Evolutionary conservation across 2,329 filamentous ascomycete genomes (phyloP), one percentile per base, ranked within the genome.

Genomic region (Clonostachys byssicola): DNA sequence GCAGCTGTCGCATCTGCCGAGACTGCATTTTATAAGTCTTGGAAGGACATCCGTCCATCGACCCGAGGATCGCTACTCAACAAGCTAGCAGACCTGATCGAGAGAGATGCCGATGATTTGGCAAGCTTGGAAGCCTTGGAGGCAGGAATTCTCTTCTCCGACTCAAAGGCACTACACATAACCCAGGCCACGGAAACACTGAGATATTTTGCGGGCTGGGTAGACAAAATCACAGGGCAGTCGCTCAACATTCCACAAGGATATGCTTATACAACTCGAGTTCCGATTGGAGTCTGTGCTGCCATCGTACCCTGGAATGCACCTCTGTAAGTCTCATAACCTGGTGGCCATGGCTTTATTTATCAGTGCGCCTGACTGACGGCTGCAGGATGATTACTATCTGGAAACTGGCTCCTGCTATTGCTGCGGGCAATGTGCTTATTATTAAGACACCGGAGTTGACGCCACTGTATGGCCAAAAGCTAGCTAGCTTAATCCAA

Each of bases 61-160:
- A 83, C 86, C 33, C 81, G 88, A 34, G 88, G 86, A 38, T 75
- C 75, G 34, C 64, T 92, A 46, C 77, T 94, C 73, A 76, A 75
- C 61, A 88, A 83, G 60, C 78, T 94, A 12, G 83, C 85, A 10
- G 78, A 87, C 44, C 71, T 94, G 20, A 71, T 91, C 20, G 83
- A 88, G 52, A 63, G 83, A 59, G 74, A 92, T 60, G 74, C 72
- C 33, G 70, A 72, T 34, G 47, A 56, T 1, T 58, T 77, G 5
- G 72, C 72, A 5, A 73, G 73, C 2, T 63, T 76, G 8, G 89
- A 95, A 66, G 88, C 89, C 0, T 92, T 87, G 88, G 88, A 94
- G 60, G 92, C 90, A 56, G 89, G 86, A 62, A 65, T 65, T 48
- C 83, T 86, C 2, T 89, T 87, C 63, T 65, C 67, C 3, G 82